These are phyloP conservation scores for Boechera divaricarpa DNA, from an alignment of 345 rosid genomes.

Conservation along the genomic window DNA sequence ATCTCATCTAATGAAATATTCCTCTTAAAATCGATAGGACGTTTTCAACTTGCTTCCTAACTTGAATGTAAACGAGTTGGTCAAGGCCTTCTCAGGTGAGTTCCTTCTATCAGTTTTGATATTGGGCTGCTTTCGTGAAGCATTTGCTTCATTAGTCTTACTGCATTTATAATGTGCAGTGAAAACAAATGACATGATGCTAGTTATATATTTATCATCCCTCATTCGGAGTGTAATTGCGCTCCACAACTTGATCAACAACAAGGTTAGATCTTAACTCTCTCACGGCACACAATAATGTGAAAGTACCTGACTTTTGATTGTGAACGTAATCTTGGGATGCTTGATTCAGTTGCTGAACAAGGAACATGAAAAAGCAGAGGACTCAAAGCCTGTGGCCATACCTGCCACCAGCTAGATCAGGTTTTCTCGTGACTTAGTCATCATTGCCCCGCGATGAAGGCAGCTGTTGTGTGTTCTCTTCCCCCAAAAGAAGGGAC, in stretches of 20 bases:
- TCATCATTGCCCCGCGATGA: constrained; percentile 31
- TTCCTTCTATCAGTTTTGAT: constrained; percentile 5
- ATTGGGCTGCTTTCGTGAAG: background rate
- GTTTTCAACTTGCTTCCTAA: constrained; percentile 93
- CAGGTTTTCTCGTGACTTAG: constrained; percentile 12
- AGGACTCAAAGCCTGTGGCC: constrained; percentile 72
- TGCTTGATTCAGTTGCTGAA: constrained; percentile 67
- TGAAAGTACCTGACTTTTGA: constrained; percentile 10
- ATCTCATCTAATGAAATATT: constrained; percentile 7
- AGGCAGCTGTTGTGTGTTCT: constrained; percentile 30
- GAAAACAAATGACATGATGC: constrained; percentile 94
- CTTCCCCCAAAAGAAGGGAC: background rate
- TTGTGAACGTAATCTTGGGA: constrained; percentile 15
- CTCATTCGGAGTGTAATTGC: constrained; percentile 87
- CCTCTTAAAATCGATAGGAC: constrained; percentile 54
- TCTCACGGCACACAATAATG: background rate
- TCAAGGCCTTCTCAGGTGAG: constrained; percentile 85
- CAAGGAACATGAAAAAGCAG: constrained; percentile 90
- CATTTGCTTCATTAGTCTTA: constrained; percentile 25
- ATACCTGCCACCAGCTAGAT: constrained; percentile 50
- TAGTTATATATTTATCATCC: constrained; percentile 80
- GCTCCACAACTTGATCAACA: constrained; percentile 91
- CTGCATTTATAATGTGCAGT: constrained; percentile 51
- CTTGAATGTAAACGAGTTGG: constrained; percentile 72
- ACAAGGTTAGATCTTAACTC: constrained; percentile 63